A percentile compares a stretch with the other conserved stretches of the same genome.
phyloP scores from a whole-genome alignment of 768 basidiomycete species.

The Tricholoma sp. region DNA sequence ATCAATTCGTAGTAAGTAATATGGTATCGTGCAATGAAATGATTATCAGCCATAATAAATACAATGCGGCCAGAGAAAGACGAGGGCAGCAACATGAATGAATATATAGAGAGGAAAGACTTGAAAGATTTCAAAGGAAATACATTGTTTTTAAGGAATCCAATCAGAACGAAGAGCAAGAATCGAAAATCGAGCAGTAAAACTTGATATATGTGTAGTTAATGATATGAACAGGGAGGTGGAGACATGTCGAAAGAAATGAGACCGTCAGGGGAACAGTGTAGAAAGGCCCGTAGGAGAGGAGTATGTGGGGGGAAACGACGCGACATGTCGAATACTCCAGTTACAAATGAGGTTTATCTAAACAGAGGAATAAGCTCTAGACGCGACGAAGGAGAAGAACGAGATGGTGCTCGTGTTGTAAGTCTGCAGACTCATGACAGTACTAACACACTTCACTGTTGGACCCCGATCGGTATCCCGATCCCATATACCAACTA shows the following conservation, averaged over 20 bases:
- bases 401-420: background rate
- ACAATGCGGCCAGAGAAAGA: too few relatives aligned
- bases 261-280: background rate
- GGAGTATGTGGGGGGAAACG: background rate
- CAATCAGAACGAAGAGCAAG: background rate
- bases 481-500: too few relatives aligned
- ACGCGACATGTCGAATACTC: too few relatives aligned
- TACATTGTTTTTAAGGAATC: background rate
- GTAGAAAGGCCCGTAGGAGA: background rate
- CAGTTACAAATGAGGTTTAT: background rate
- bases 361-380: background rate
- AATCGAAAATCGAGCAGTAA: background rate
- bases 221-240: background rate
- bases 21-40: too few relatives aligned
- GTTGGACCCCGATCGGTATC: too few relatives aligned
- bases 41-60: too few relatives aligned
- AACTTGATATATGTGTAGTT: background rate
- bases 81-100: too few relatives aligned
- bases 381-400: background rate
- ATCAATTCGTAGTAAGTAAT: too few relatives aligned
- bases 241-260: background rate
- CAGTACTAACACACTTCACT: too few relatives aligned
- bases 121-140: too few relatives aligned
- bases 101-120: too few relatives aligned
- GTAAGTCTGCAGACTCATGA: too few relatives aligned